Base-by-base conservation (phyloP, 306 rosid species). In the Begonia masoniana region DNA sequence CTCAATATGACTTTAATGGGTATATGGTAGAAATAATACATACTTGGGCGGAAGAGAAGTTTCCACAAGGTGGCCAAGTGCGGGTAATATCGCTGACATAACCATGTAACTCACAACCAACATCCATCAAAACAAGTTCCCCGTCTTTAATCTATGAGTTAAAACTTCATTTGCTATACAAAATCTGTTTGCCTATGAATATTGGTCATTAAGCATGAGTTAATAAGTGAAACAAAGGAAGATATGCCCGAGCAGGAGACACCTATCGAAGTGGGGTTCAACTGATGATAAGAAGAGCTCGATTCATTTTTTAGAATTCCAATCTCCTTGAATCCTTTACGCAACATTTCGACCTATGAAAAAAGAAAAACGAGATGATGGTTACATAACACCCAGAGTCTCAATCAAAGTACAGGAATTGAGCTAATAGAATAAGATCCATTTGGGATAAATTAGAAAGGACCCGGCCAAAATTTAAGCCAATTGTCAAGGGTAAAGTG, bases 181-280 rank as follows among this genome's bases (percentile, higher is more conserved):
- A 2, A 21, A 21, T 21, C 24, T 21, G 24, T 21, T 21, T 21
- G 24, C 24, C 24, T 1, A 21, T 31, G 39, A 5, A 5, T 31
- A 31, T 31, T 7, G 39, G 39, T 6, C 7, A 31, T 5, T 7
- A 7, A 31, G 39, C 39, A 31, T 31, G 46, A 26, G 11, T 14
- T 9, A 14, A 26, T 16, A 58, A 13, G 55, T 9, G 6, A 59
- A 31, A 58, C 47, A 12, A 46, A 7, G 49, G 24, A 46, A 47
- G 21, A 26, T 57, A 10, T 53, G 56, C 50, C 21, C 60, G 57
- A 35, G 59, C 50, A 64, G 12, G 48, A 61, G 50, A 58, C 26
- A 85, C 94, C 95, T 85, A 85, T 85, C 62, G 96, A 83, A 63
- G 97, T 91, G 61, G 96, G 97, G 71, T 91, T 91, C 69, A 85